phyloP scores from a whole-genome alignment of 1,284 basidiomycete species.

The Rugosomyces carneus region DNA sequence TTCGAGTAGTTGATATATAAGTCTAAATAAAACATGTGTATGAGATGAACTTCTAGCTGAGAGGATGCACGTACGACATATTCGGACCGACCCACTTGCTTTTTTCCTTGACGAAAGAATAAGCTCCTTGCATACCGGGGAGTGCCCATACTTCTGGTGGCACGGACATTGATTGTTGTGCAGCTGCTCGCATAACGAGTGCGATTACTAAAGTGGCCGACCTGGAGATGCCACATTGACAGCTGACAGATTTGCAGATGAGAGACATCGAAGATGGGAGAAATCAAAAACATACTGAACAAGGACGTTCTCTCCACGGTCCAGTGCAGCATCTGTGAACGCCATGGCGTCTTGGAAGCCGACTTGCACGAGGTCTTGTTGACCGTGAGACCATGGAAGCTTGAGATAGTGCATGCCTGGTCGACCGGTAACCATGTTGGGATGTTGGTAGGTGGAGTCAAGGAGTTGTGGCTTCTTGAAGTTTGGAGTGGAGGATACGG shows the following conservation, averaged over 20 bases:
- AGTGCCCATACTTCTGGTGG: constrained; percentile 73
- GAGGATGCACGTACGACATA: constrained; percentile 73
- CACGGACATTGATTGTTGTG: constrained; percentile 58
- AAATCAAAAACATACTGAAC: constrained; percentile 66
- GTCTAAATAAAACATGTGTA: constrained; percentile 39
- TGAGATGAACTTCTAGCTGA: constrained; percentile 6
- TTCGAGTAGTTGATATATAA: constrained; percentile 95
- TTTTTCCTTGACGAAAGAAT: constrained; percentile 85
- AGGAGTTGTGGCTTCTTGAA: constrained; percentile 36
- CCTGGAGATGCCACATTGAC: constrained; percentile 94
- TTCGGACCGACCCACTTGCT: constrained; percentile 90
- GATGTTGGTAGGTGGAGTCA: constrained; percentile 53
- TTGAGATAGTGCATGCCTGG: constrained; percentile 88
- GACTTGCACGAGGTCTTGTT: constrained; percentile 74
- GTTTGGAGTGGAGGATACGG: constrained; percentile 65
- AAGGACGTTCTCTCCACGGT: constrained; percentile 72
- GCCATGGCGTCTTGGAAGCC: constrained; percentile 78
- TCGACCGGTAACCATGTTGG: constrained; percentile 58
- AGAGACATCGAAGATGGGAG: constrained; percentile 11
- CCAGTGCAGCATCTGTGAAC: constrained; percentile 74
- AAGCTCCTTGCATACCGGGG: constrained; percentile 89
- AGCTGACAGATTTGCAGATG: constrained; percentile 44
- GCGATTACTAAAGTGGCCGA: constrained; percentile 92
- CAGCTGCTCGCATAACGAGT: constrained; percentile 91
- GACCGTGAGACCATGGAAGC: constrained; percentile 91